These are phyloP conservation scores for Poa pratensis DNA, from an alignment of 176 grass and related monocot species.

Conservation along the genomic window DNA sequence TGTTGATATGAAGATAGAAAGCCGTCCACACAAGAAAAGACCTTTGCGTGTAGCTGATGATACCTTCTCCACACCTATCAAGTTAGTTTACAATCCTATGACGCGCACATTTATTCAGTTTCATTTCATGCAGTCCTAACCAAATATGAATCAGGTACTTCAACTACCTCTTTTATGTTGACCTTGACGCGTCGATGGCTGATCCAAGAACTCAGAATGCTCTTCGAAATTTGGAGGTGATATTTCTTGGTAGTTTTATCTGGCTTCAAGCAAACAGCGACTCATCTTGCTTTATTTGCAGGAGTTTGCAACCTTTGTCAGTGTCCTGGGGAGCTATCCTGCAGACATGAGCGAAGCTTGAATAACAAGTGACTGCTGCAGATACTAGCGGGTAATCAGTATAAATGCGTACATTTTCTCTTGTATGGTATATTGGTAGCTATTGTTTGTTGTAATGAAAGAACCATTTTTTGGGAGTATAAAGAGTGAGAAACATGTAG, in stretches of 20 bases:
- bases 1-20: conserved; percentile 77
- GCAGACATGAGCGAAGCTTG: conserved; percentile 64
- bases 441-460: conserved; percentile 18
- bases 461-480: not conserved
- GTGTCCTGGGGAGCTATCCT: conserved; percentile 83
- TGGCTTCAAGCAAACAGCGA: conserved; percentile 1
- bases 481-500: not conserved
- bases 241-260: conserved; percentile 30
- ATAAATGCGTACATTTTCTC: not conserved
- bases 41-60: conserved; percentile 75
- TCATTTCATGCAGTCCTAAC: not conserved
- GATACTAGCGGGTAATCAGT: conserved; percentile 43
- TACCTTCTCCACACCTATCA: conserved; percentile 55
- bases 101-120: conserved; percentile 15
- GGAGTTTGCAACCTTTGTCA: conserved; percentile 86
- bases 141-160: conserved; percentile 66
- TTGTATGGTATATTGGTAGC: not conserved
- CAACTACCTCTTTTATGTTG: conserved; percentile 94
- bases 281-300: conserved; percentile 53
- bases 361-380: conserved; percentile 39
- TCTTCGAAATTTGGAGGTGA: conserved; percentile 90
- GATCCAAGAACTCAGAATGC: conserved; percentile 79
- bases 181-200: conserved; percentile 90
- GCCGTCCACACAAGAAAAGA: conserved; percentile 75
- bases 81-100: conserved; percentile 53